Evolutionary conservation across 441 rosid species (phyloP).

Genomic region (Eutrema salsugineum): DNA sequence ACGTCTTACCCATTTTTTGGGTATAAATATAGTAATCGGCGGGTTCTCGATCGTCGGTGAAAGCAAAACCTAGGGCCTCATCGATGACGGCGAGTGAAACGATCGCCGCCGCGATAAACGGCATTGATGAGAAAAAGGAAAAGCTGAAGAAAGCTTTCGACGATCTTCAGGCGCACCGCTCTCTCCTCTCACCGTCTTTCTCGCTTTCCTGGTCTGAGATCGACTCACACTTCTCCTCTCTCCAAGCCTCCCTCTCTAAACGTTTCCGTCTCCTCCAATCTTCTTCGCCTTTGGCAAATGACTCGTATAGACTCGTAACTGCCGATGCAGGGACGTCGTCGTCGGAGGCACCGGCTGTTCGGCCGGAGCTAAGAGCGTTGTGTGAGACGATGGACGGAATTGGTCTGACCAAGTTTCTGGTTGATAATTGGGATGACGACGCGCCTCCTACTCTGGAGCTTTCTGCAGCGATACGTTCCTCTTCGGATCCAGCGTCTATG

Average conservation of each 20-base stretch:
- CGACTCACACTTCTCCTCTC: constrained; percentile 61
- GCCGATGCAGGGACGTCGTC: background rate
- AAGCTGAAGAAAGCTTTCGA: constrained; percentile 59
- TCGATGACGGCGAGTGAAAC: constrained; percentile 35
- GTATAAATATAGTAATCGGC: background rate
- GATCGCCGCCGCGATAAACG: constrained; percentile 53
- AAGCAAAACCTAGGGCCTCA: background rate
- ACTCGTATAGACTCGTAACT: background rate
- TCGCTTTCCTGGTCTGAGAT: constrained; percentile 64
- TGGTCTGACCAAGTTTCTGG: constrained; percentile 53
- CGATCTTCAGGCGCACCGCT: constrained; percentile 51
- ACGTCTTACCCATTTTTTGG: no score
- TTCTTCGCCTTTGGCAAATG: background rate
- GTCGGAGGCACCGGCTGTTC: constrained; percentile 20
- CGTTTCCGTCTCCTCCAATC: constrained; percentile 56
- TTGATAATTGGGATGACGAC: constrained; percentile 26
- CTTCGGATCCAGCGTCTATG: constrained; percentile 49
- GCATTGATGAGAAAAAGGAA: constrained; percentile 51
- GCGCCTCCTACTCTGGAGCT: constrained; percentile 40
- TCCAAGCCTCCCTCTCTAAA: constrained; percentile 36
- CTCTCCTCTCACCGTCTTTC: constrained; percentile 47
- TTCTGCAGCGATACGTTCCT: constrained; percentile 34
- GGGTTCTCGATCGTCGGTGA: background rate
- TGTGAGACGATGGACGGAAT: constrained; percentile 64
- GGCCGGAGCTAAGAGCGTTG: constrained; percentile 42